Conservation (phyloP, 2,329 filamentous ascomycete species). For the Colletotrichum cereale region DNA sequence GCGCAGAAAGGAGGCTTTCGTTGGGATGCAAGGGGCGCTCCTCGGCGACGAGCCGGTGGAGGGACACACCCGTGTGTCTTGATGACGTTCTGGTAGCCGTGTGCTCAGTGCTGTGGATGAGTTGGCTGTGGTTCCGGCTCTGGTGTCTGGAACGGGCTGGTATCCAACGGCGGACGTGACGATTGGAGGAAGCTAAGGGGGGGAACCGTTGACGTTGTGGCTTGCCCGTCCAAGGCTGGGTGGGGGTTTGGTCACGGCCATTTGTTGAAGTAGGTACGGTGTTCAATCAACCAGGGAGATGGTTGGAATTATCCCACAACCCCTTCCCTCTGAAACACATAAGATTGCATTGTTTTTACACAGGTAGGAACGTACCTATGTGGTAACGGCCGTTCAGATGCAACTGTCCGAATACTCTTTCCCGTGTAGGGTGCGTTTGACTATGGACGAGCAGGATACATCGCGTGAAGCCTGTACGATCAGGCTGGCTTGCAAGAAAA, state of each 20-base stretch:
- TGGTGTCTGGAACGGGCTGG: background rate
- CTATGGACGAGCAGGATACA: background rate
- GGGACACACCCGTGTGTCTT: background rate
- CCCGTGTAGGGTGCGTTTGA: background rate
- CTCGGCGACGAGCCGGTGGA: background rate
- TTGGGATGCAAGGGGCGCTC: conserved; percentile 19
- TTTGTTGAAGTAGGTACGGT: background rate
- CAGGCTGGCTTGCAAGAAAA: background rate
- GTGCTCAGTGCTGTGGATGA: conserved; percentile 7
- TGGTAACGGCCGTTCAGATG: background rate
- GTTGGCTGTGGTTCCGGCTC: background rate
- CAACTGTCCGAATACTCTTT: background rate
- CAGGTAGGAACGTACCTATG: background rate
- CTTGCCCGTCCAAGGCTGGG: conserved; percentile 2
- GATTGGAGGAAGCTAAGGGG: conserved; percentile 9
- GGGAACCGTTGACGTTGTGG: conserved; percentile 31
- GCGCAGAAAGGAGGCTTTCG: conserved; percentile 18
- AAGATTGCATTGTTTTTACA: background rate
- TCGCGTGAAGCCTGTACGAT: conserved; percentile 11
- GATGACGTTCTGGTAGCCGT: background rate
- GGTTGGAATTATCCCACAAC: background rate
- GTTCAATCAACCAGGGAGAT: background rate
- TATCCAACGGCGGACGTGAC: background rate
- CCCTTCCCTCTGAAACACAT: background rate
- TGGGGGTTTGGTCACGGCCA: background rate